Base-by-base conservation (phyloP, 2,329 filamentous ascomycete species). In the Colletotrichum gloeosporioides region DNA sequence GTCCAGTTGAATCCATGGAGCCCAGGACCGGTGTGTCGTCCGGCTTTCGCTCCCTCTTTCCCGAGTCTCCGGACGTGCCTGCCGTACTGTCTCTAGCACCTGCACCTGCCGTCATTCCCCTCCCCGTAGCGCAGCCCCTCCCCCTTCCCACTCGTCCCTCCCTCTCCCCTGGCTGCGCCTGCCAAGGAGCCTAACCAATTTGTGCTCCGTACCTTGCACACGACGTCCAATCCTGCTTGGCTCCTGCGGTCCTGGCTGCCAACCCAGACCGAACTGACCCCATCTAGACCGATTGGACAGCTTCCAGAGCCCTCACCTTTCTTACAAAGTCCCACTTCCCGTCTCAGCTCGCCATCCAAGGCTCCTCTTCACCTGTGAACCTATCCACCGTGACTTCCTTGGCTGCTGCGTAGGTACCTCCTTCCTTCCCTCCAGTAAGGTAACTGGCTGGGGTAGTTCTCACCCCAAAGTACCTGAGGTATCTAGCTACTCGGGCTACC, bases 191-290 rank as follows among this genome's bases (percentile, higher is more conserved):
- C 69, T 31, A 34, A 57, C 62, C 25, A 75, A 32, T 73, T 55
- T n/a, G 36, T 63, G 53, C 63, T 72, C 63, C 70, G 73, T 72
- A 63, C 72, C 68, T 69, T 66, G 73, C 69, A 75, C 63, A 22
- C 36, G 25, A 73, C 63, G 39, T 32, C 49, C 73, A 62, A 59
- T 72, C 22, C 63, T 68, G 34, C 32, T 36, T 25, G 39, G 8
- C 39, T 49, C 31, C 31, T 34, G 22, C 55, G n/a, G 25, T 55
- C 67, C 68, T 34, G 61, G 71, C 49, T 72, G 69, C 32, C 73
- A 53, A 59, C 27, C n/a, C 55, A 67, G 63, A 57, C 63, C 73
- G 69, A 73, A 53, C 36, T 49, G 69, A 55, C 39, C 29, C 62
- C 63, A 34, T 59, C 36, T 53, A 8, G 73, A 76, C 64, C 64